Evolutionary conservation across 176 grass and related monocot species (phyloP).

Genomic region (Rhynchospora tenuis): DNA sequence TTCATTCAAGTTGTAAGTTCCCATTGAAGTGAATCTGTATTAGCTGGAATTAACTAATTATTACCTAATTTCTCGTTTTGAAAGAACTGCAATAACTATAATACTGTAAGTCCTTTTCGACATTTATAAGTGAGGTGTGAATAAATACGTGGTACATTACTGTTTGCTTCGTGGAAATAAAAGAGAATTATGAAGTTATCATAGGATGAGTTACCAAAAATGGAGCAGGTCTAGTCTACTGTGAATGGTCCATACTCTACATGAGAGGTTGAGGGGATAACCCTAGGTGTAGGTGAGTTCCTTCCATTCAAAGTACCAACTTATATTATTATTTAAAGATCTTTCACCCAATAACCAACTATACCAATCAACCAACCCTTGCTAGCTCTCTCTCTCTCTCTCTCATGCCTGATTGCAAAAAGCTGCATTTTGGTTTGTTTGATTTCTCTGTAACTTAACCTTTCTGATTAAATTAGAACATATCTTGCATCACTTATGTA

Average conservation of each 20-base stretch:
- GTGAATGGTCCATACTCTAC: conserved; percentile 32
- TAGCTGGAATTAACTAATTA: not conserved
- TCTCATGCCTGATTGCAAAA: not conserved
- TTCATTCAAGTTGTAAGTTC: not conserved
- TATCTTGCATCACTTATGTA: not conserved
- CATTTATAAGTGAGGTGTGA: conserved; percentile 6
- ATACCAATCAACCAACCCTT: conserved; percentile 10
- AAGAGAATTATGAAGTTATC: conserved; percentile 58
- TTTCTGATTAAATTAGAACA: not conserved
- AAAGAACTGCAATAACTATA: not conserved
- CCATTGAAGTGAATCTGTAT: not conserved
- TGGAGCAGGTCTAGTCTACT: conserved; percentile 20
- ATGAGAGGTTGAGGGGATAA: conserved; percentile 5
- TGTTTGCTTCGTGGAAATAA: conserved; percentile 19
- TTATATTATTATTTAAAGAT: conserved; percentile 11
- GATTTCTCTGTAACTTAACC: not conserved
- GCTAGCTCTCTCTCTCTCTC: conserved; percentile 17
- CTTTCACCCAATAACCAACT: conserved; percentile 1
- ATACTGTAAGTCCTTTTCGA: conserved; percentile 6
- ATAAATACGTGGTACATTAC: not conserved
- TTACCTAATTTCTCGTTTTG: not conserved
- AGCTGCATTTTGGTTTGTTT: not conserved
- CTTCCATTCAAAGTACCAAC: conserved; percentile 7
- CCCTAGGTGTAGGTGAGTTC: conserved; percentile 15
- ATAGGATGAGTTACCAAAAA: conserved; percentile 53